A percentile compares a stretch with the other conserved stretches of the same genome.
phyloP scores from a whole-genome alignment of 108 stramenopile species.

The Pseudonitzschia delicatissima region DNA sequence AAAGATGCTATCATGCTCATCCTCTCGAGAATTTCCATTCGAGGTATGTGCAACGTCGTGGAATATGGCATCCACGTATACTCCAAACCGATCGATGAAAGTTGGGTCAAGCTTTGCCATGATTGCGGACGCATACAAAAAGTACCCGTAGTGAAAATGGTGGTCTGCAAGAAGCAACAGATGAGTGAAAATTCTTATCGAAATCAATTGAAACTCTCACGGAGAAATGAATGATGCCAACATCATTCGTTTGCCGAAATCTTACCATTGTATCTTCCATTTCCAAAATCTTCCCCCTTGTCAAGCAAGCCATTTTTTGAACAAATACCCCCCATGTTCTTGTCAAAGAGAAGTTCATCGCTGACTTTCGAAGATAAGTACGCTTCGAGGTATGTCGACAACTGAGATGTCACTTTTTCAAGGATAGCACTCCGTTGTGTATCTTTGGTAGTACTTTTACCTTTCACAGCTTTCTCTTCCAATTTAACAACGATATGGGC shows the following conservation, averaged over 20 bases:
- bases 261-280: constrained; percentile 48
- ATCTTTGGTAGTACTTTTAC: neutral
- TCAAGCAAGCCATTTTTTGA: constrained; percentile 39
- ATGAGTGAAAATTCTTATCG: constrained; percentile 6
- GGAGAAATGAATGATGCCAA: neutral
- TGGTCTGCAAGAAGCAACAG: constrained; percentile 43
- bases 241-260: too few relatives aligned
- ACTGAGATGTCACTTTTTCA: constrained; percentile 7
- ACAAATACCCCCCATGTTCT: constrained; percentile 54
- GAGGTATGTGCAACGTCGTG: constrained; percentile 74
- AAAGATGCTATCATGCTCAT: constrained; percentile 33
- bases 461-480: constrained; percentile 3
- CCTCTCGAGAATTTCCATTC: constrained; percentile 40
- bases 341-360: constrained; percentile 44
- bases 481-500: constrained; percentile 57
- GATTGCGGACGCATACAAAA: constrained; percentile 76
- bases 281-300: constrained; percentile 47
- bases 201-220: too few relatives aligned
- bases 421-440: neutral
- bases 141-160: constrained; percentile 78
- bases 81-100: constrained; percentile 63
- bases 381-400: constrained; percentile 29
- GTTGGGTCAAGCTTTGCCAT: constrained; percentile 56
- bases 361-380: constrained; percentile 26
- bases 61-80: constrained; percentile 67